Base-by-base conservation (phyloP, 805 yeast species). In the Yarrowia sp. region DNA sequence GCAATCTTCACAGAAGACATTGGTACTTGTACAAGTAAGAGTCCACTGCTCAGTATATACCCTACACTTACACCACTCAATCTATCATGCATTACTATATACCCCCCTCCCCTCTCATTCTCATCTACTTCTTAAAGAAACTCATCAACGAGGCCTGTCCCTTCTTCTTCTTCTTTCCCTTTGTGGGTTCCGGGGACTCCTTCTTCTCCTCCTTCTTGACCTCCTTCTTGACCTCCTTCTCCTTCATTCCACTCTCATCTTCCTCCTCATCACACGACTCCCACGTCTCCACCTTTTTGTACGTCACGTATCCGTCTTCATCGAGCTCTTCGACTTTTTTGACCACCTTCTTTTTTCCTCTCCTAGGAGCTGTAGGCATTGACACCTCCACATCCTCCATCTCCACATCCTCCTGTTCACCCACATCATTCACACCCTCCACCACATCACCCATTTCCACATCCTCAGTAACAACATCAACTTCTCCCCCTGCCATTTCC, bases 91-190 rank as follows among this genome's bases (percentile, higher is more conserved):
- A 48, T 48, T 33, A 18, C 44, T 22, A 15, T 44, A 53, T n/a
- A 38, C 17, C 15, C 15, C 10, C 6, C 4, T 9, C n/a, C n/a
- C n/a, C n/a, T n/a, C n/a, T n/a, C n/a, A n/a, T n/a, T n/a, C n/a
- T n/a, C 10, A 2, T 41, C 14, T 44, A 58, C 51, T 58, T 58
- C 18, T 58, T 58, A 43, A 58, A 58, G 35, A 58, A 58, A 9
- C 64, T 58, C 64, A 58, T 58, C 22, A 58, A 22, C 15, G 64
- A 58, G 51, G 42, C 17, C 51, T 58, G 64, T 22, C 28, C 28
- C 17, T 58, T 58, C 17, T 33, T 33, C 1, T 50, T 41, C 63
- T 57, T 57, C 31, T 41, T 57, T 14, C 50, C 32, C 50, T 57
- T 57, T 17, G 32, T 57, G 39, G 53, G 28, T 11, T 38, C 45